Percentiles rank a stretch among this genome's conserved stretches.
Evolutionary conservation across 257 asterid genomes (phyloP).

Genomic region (Misopates orontium): DNA sequence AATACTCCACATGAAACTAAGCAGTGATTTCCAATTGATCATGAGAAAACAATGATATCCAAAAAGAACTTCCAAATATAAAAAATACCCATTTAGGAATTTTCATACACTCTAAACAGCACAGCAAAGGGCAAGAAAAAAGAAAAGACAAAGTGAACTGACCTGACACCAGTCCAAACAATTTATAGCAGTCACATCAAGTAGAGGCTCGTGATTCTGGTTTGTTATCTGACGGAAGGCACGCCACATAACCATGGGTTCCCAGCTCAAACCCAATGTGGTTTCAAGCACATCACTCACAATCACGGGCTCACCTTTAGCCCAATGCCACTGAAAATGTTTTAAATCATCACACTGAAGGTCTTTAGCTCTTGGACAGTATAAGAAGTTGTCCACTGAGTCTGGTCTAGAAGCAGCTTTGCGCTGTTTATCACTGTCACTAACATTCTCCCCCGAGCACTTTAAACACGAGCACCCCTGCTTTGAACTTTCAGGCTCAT

Average conservation of each 20-base stretch:
- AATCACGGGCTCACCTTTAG: slow-evolving; percentile 82
- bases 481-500: slow-evolving; percentile 25
- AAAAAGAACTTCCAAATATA: not conserved
- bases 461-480: slow-evolving; percentile 47
- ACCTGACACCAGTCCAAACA: slow-evolving; percentile 96
- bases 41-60: no score
- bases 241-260: slow-evolving; percentile 99
- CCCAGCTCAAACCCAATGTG: slow-evolving; percentile 91
- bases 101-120: not conserved
- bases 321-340: slow-evolving; percentile 82
- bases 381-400: slow-evolving; percentile 61
- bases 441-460: slow-evolving; percentile 24
- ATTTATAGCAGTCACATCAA: slow-evolving; percentile 61
- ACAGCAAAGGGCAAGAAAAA: not conserved
- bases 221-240: slow-evolving; percentile 64
- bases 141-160: slow-evolving; percentile 24
- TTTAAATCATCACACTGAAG: slow-evolving; percentile 48
- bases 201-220: slow-evolving; percentile 42
- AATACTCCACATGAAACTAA: no score
- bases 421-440: slow-evolving; percentile 30
- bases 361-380: slow-evolving; percentile 66
- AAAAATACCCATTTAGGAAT: not conserved
- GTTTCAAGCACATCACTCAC: slow-evolving; percentile 76
- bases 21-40: no score
- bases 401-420: slow-evolving; percentile 63